phyloP scores from a whole-genome alignment of 192 early-diverging fungal genomes.

The Backusella sp. region DNA sequence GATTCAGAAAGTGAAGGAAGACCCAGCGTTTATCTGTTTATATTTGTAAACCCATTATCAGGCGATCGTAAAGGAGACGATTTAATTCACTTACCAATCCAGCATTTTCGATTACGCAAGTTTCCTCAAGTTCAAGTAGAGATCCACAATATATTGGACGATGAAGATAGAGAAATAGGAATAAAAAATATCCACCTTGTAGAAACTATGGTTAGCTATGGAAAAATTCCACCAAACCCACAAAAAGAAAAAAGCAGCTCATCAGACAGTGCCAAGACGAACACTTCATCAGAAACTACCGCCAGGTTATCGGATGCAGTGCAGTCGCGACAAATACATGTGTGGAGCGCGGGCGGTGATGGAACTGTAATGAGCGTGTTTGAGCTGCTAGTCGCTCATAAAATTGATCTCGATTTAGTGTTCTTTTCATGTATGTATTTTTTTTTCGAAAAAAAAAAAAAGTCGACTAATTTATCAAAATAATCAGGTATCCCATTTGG shows the following conservation, averaged over 20 bases:
- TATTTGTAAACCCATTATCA: slow-evolving; percentile 74
- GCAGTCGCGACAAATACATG: slow-evolving; percentile 53
- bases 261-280: background rate
- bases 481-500: slow-evolving; percentile 64
- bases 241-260: background rate
- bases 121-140: slow-evolving; percentile 70
- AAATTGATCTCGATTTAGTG: slow-evolving; percentile 59
- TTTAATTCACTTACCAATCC: slow-evolving; percentile 58
- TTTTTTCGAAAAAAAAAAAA: background rate
- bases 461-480: background rate
- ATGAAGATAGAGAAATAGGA: slow-evolving; percentile 51
- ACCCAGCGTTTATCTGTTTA: slow-evolving; percentile 64
- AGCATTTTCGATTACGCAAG: slow-evolving; percentile 65
- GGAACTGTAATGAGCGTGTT: slow-evolving; percentile 73
- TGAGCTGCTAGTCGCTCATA: slow-evolving; percentile 58
- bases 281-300: background rate
- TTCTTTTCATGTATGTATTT: slow-evolving; percentile 56
- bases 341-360: slow-evolving; percentile 78
- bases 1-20: slow-evolving; percentile 25
- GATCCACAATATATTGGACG: slow-evolving; percentile 67
- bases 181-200: slow-evolving; percentile 51
- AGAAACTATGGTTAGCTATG: slow-evolving; percentile 20
- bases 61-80: slow-evolving; percentile 67
- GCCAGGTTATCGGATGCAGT: slow-evolving; percentile 44
- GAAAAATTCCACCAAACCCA: slow-evolving; percentile 15